Base-by-base conservation (phyloP, 345 rosid genomes). In the Gossypium anomalum region DNA sequence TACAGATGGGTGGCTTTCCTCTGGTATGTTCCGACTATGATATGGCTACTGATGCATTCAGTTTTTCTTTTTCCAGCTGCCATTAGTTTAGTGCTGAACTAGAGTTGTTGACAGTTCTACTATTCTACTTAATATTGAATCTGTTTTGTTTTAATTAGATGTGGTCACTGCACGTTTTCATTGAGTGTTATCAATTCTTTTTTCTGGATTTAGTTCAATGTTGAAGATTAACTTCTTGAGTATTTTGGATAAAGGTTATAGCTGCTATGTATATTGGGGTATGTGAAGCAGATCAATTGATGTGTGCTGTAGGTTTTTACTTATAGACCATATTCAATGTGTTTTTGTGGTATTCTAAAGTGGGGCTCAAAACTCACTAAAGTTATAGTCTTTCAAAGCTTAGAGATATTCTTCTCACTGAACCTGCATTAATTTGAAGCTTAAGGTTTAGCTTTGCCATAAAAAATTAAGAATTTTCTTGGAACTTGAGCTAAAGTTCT, bases 1-100 rank as follows among this genome's bases (percentile, higher is more conserved):
- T 76, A 93, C 98, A 23, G 97, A 90, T 62, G 78, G 74, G 74
- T 93, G 97, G 98, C 87, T 91, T 29, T 91, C 98, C 38, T 89
- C 98, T 0, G 98, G 98, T 89, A 82, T 53, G 47, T 41, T 71
- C 45, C 22, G 2, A 20, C 20, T 8, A 25, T 65, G 22, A 58
- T 65, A 44, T 67, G 2, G 41, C 59, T 61, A n/a, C 53, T 2
- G 29, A 51, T 23, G 17, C 66, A 56, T 71, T 74, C 61, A n/a
- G 10, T 81, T 20, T 17, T 79, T 79, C 66, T 29, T 72, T 59
- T 78, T 2, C 16, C 63, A 5, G 44, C 45, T 70, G 17, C 47
- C 9, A 17, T 73, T 77, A 75, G 12, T 5, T 58, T 57, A 20
- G 55, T 67, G 80, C 62, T 38, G 65, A 29, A 51, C 60, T 29